phyloP scores from a whole-genome alignment of 139 green algal genomes.

The Zygnema cylindricum region DNA sequence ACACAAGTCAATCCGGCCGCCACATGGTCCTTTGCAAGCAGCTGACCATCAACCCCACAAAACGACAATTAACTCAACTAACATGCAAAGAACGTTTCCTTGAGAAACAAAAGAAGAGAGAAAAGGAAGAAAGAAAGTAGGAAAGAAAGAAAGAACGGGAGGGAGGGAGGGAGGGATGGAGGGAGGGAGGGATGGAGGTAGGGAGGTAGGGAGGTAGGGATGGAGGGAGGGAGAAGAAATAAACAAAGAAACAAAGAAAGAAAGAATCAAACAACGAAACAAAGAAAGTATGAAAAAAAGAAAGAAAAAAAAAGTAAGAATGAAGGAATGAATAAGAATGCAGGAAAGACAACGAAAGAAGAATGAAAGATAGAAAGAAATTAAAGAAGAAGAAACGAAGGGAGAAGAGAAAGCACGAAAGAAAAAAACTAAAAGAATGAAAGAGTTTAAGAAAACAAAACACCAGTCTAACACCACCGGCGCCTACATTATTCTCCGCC shows the following conservation, averaged over 20 bases:
- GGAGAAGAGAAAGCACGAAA: background rate
- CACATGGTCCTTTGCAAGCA: constrained; percentile 47
- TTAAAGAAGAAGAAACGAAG: background rate
- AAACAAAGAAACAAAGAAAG: background rate
- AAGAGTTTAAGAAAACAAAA: constrained; percentile 13
- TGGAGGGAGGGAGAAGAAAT: background rate
- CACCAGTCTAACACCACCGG: background rate
- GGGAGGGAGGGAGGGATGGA: background rate
- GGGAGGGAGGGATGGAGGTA: background rate
- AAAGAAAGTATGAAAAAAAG: background rate
- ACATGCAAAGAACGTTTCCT: constrained; percentile 4
- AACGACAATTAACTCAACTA: background rate
- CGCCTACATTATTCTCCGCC: background rate
- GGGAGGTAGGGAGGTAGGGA: background rate
- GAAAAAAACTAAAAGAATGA: background rate
- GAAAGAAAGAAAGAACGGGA: background rate
- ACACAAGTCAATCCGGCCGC: constrained; percentile 45
- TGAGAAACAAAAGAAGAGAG: background rate
- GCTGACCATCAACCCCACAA: background rate
- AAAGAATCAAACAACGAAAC: too few species aligned
- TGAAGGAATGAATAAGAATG: background rate
- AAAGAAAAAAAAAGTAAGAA: too few species aligned
- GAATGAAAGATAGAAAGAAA: background rate
- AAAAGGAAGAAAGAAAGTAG: background rate
- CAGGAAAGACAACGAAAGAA: background rate